A percentile compares a stretch with the other conserved stretches of the same genome.
Evolutionary conservation across 768 basidiomycete species (phyloP).

Genomic region (Nidularia pulvinata): DNA sequence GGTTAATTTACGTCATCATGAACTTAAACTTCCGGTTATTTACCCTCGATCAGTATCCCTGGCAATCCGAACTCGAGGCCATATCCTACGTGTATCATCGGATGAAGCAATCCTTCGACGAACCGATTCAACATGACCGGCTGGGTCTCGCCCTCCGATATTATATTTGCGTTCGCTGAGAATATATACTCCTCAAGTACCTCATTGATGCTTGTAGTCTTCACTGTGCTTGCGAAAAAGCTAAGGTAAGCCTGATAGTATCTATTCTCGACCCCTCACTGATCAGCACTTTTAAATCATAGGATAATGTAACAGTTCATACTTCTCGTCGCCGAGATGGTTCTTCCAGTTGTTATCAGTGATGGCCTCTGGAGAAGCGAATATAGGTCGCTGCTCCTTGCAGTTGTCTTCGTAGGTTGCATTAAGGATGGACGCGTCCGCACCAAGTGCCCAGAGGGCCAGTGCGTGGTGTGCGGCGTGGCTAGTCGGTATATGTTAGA

Average conservation of each 20-base stretch:
- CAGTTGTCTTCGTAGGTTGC: slow-evolving; percentile 34
- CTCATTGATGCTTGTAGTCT: slow-evolving; percentile 31
- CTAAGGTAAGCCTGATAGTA: slow-evolving; percentile 52
- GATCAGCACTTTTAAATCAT: neutral
- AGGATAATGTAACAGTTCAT: slow-evolving; percentile 9
- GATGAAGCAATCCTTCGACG: slow-evolving; percentile 54
- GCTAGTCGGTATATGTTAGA: slow-evolving; percentile 9
- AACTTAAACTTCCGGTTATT: neutral
- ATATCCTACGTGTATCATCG: slow-evolving; percentile 58
- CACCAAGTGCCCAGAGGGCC: slow-evolving; percentile 64
- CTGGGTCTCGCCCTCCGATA: slow-evolving; percentile 21
- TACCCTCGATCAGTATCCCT: slow-evolving; percentile 56
- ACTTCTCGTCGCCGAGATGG: slow-evolving; percentile 61
- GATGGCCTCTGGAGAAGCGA: slow-evolving; percentile 44
- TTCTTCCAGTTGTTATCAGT: slow-evolving; percentile 46
- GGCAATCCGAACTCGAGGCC: slow-evolving; percentile 57
- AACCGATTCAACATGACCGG: slow-evolving; percentile 42
- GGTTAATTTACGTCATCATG: slow-evolving; percentile 9
- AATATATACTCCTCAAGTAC: slow-evolving; percentile 61
- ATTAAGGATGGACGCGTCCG: slow-evolving; percentile 30
- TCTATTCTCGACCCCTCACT: slow-evolving; percentile 19
- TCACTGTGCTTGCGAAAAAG: slow-evolving; percentile 43
- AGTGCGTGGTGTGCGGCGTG: slow-evolving; percentile 60
- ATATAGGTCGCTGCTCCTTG: slow-evolving; percentile 30
- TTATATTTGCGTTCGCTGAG: slow-evolving; percentile 41